Conservation (phyloP, 2,329 filamentous ascomycete species). For the Sporothrix pallida region DNA sequence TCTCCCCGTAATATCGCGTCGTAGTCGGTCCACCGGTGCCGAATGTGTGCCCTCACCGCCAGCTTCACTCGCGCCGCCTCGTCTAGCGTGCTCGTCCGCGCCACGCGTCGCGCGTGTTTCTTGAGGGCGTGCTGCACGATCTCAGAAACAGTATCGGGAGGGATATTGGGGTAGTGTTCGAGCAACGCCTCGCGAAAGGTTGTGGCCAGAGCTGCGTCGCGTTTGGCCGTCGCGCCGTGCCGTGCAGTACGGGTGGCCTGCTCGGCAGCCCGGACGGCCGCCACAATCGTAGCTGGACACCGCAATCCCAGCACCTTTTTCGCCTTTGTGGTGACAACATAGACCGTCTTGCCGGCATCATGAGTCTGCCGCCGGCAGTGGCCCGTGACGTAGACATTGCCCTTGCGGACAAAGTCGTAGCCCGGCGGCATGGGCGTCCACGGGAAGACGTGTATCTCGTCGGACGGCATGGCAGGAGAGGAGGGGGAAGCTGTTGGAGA, state of each 20-base stretch:
- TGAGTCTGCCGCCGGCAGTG: conserved; percentile 50
- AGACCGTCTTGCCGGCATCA: conserved; percentile 45
- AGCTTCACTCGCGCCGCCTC: conserved; percentile 50
- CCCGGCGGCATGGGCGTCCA: conserved; percentile 46
- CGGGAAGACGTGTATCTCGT: conserved; percentile 38
- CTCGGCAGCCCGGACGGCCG: conserved; percentile 43
- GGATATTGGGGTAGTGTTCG: conserved; percentile 50
- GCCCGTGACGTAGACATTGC: conserved; percentile 51
- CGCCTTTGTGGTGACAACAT: conserved; percentile 43
- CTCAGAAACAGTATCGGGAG: conserved; percentile 43
- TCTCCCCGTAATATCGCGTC: conserved; percentile 46
- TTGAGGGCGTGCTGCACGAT: conserved; percentile 51
- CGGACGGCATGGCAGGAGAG: background rate
- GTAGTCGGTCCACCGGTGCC: conserved; percentile 56
- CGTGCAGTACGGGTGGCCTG: conserved; percentile 44
- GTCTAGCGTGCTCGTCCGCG: conserved; percentile 49
- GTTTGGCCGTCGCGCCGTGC: conserved; percentile 43
- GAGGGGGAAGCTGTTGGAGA: background rate
- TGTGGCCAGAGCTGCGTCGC: conserved; percentile 45
- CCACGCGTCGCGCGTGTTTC: conserved; percentile 56
- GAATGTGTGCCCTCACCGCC: conserved; percentile 56
- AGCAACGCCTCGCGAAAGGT: conserved; percentile 47
- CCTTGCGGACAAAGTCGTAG: conserved; percentile 52
- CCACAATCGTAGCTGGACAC: conserved; percentile 47
- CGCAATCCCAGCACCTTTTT: conserved; percentile 47